Evolutionary conservation across 1,139 yeast genomes (phyloP), one percentile per base, ranked within the genome.

Genomic region (Dujonia santamariae): DNA sequence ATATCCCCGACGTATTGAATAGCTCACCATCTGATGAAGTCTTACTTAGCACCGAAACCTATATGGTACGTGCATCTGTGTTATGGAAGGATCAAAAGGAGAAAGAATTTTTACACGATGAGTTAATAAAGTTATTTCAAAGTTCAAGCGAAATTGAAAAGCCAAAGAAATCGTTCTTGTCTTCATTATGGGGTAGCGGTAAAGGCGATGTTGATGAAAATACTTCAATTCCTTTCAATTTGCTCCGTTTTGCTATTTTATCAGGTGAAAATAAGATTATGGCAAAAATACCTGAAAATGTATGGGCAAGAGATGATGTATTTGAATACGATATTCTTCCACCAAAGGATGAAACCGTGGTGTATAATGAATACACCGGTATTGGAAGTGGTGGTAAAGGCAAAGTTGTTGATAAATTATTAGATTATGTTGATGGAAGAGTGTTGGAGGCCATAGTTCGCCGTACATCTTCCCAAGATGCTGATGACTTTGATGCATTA

Each of bases 241-340:
- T 84, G 38, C 47, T 83, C 5, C 63, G 94, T 40, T 81, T 82
- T 54, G 82, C 79, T 2, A 70, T 83, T 22, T 56, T 84, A 29
- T 80, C 88, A 0, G 85, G 84, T 12, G 92, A 83, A 51, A 78
- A 76, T 20, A 71, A 76, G 32, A 69, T 80, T 0, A 78, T 83
- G 84, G 86, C 85, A 1, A 72, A 74, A 44, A 63, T 83, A 13
- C 94, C 94, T 0, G 52, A 67, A 28, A 48, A 59, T 2, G 64
- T 82, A n/a, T 84, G 87, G 84, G 67, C 71, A 2, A 53, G 74
- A 29, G 67, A 78, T 40, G 84, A 80, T 37, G 66, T 78, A 12
- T 76, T 66, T 46, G 94, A 84, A 45, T 84, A 74, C 51, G 94
- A 84, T 54, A 73, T 80, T 2, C 54, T 83, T 15, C 90, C 92